Percentiles rank a stretch among this genome's conserved stretches.
Conservation (phyloP, 768 basidiomycete genomes). For the Coprinopsis cinerea region DNA sequence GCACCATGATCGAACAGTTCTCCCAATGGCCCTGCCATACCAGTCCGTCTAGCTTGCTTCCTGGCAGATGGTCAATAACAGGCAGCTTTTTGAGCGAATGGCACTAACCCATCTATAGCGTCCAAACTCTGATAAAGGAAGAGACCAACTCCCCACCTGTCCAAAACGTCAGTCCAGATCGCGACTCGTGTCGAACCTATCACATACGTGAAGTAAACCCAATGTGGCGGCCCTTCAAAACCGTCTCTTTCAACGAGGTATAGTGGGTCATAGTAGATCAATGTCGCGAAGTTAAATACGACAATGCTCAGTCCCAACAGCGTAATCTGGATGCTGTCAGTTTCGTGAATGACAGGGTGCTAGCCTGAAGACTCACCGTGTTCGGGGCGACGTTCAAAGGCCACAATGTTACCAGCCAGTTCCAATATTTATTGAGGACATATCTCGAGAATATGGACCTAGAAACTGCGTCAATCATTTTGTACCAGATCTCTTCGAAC, state of each 20-base stretch:
- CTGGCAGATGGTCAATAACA: conserved; percentile 30
- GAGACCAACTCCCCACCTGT: conserved; percentile 83
- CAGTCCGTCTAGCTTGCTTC: conserved; percentile 92
- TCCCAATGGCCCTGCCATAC: conserved; percentile 96
- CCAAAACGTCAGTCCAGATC: conserved; percentile 3
- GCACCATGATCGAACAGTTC: conserved; percentile 98
- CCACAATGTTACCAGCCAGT: conserved; percentile 85
- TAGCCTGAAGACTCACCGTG: conserved; percentile 47
- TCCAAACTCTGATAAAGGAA: conserved; percentile 91
- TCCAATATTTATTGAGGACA: conserved; percentile 84
- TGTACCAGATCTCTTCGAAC: no score
- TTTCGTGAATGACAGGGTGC: background rate
- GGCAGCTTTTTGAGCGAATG: conserved; percentile 9
- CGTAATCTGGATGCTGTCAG: conserved; percentile 59
- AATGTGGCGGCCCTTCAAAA: conserved; percentile 58
- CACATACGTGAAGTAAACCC: conserved; percentile 87
- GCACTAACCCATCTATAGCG: conserved; percentile 77
- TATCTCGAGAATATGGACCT: conserved; percentile 76
- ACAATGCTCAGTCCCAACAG: conserved; percentile 79
- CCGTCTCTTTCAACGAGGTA: conserved; percentile 68
- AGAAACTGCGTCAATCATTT: no score
- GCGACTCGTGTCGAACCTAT: conserved; percentile 1
- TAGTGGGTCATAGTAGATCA: conserved; percentile 78
- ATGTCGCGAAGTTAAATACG: conserved; percentile 74
- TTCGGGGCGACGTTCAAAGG: conserved; percentile 85